These are phyloP conservation scores for Tolypocladium amazonense DNA, from an alignment of 2,329 filamentous ascomycete species.

Conservation along the genomic window DNA sequence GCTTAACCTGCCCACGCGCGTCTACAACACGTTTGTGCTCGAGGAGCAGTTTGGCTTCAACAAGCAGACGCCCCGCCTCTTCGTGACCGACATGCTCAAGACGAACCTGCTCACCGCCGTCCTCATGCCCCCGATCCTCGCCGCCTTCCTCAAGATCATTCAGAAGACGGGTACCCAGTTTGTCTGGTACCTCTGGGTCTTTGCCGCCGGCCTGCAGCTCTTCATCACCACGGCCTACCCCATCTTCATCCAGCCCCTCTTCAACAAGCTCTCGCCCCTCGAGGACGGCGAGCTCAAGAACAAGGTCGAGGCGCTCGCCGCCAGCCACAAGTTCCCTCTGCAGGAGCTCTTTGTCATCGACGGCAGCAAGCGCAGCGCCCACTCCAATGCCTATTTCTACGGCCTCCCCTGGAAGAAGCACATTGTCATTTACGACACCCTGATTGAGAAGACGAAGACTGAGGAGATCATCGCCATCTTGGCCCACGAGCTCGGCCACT, in stretches of 20 bases:
- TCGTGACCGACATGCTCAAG: conserved; percentile 86
- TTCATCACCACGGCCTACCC: conserved; percentile 96
- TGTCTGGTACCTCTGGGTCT: conserved; percentile 97
- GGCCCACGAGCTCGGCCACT: conserved; percentile 93
- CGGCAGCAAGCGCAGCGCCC: conserved; percentile 75
- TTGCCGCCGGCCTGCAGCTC: conserved; percentile 79
- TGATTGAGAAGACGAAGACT: conserved; percentile 88
- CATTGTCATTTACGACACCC: conserved; percentile 97
- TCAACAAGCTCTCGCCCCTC: conserved; percentile 95
- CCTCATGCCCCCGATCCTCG: conserved; percentile 78
- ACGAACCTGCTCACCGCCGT: conserved; percentile 70
- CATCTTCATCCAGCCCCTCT: conserved; percentile 83
- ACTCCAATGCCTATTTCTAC: conserved; percentile 92
- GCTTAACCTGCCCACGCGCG: conserved; percentile 66
- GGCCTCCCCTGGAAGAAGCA: conserved; percentile 99
- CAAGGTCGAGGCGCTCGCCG: conserved; percentile 73
- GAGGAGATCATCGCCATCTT: conserved; percentile 92
- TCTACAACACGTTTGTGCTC: conserved; percentile 92
- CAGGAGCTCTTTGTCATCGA: conserved; percentile 92
- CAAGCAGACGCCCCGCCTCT: conserved; percentile 86
- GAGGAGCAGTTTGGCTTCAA: conserved; percentile 99
- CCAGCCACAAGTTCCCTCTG: conserved; percentile 80
- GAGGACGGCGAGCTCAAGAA: conserved; percentile 81
- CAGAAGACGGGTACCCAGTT: conserved; percentile 88
- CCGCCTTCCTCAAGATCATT: conserved; percentile 87